A percentile compares a stretch with the other conserved stretches of the same genome.
These are phyloP conservation scores for Helminthosporium solani DNA, from an alignment of 2,329 filamentous ascomycete genomes.

Conservation along the genomic window DNA sequence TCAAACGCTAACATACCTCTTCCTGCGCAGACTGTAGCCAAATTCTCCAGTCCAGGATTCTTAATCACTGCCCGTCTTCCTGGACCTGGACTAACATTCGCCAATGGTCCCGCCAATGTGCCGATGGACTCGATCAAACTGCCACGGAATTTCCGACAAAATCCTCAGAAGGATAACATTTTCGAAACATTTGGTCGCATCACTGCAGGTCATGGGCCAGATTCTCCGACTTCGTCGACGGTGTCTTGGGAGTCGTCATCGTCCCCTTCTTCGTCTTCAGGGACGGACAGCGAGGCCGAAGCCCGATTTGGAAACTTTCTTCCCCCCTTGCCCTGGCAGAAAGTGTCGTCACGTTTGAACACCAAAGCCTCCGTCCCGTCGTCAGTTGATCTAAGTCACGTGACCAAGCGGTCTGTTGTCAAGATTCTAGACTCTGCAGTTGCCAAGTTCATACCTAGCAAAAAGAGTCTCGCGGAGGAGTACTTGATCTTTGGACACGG, in stretches of 20 bases:
- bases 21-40: constrained; percentile 58
- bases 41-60: constrained; percentile 59
- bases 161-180: constrained; percentile 48
- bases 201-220: constrained; percentile 21
- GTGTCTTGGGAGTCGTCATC: constrained; percentile 42
- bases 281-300: constrained; percentile 44
- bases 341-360: constrained; percentile 57
- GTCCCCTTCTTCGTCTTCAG: constrained; percentile 40
- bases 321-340: constrained; percentile 55
- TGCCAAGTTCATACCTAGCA: constrained; percentile 72
- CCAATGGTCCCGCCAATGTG: constrained; percentile 20
- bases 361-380: constrained; percentile 47
- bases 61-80: constrained; percentile 47
- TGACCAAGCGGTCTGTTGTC: constrained; percentile 65
- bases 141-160: constrained; percentile 26
- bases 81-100: constrained; percentile 50
- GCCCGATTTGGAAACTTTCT: constrained; percentile 47
- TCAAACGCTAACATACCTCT: constrained; percentile 65
- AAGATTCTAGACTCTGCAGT: constrained; percentile 66
- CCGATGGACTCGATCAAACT: constrained; percentile 27
- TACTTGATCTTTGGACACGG: constrained; percentile 85
- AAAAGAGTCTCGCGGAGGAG: constrained; percentile 70
- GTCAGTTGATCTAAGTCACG: constrained; percentile 25
- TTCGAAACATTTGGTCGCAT: constrained; percentile 65
- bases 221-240: constrained; percentile 29